Conservation (phyloP, 169 alveolate genomes). For the Perkinsus chesapeaki region DNA sequence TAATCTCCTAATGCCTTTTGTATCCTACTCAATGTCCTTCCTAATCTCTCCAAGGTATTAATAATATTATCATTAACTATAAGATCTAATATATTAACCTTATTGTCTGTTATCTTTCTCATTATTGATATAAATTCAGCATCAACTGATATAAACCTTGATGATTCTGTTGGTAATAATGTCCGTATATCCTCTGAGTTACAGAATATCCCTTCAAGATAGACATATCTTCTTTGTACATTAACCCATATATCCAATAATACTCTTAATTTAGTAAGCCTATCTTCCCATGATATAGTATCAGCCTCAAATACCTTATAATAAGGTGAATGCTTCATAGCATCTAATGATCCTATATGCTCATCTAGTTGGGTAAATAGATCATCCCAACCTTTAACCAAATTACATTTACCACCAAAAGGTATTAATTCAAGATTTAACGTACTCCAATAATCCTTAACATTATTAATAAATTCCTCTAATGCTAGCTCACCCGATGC, state of each 20-base stretch:
- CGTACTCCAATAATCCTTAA: constrained; percentile 81
- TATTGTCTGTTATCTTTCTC: constrained; percentile 77
- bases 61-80: constrained; percentile 5
- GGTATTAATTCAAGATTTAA: constrained; percentile 75
- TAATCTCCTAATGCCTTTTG: constrained; percentile 93
- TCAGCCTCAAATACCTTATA: constrained; percentile 87
- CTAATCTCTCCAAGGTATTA: neutral
- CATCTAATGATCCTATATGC: constrained; percentile 81
- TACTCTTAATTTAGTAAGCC: constrained; percentile 78
- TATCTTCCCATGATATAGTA: constrained; percentile 90
- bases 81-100: constrained; percentile 73
- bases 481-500: constrained; percentile 96
- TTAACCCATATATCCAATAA: constrained; percentile 93
- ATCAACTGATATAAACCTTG: constrained; percentile 87
- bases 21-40: constrained; percentile 63
- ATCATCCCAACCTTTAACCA: constrained; percentile 95
- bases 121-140: constrained; percentile 79
- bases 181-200: constrained; percentile 92
- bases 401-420: constrained; percentile 82
- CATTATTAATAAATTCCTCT: constrained; percentile 74
- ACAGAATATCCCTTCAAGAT: constrained; percentile 92
- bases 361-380: constrained; percentile 88
- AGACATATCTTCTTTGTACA: constrained; percentile 95
- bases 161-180: constrained; percentile 85
- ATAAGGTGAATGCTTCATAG: constrained; percentile 91